phyloP scores from a whole-genome alignment of 352 stramenopile genomes.

The Phytophthora pistaciae region DNA sequence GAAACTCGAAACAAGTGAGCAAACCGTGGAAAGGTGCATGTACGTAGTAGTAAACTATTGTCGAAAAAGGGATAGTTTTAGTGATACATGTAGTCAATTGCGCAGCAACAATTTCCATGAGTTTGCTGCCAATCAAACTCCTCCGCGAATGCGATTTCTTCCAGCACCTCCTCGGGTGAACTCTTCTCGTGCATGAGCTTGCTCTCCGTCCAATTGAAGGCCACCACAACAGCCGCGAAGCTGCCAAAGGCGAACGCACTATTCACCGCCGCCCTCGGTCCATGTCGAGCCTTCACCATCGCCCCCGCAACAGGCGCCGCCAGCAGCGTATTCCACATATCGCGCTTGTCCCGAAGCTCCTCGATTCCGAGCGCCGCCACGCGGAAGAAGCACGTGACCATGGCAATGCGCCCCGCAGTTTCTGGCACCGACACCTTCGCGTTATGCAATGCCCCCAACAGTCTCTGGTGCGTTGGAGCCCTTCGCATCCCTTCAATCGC shows the following conservation, averaged over 20 bases:
- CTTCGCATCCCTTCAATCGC: slow-evolving; percentile 38
- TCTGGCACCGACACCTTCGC: slow-evolving; percentile 42
- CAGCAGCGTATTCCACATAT: slow-evolving; percentile 52
- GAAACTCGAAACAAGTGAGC: too few relatives aligned
- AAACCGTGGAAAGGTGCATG: too few relatives aligned
- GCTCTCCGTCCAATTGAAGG: slow-evolving; percentile 38
- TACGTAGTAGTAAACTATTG: too few relatives aligned
- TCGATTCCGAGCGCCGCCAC: slow-evolving; percentile 35
- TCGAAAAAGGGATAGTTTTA: too few relatives aligned
- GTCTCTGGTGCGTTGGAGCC: slow-evolving; percentile 38
- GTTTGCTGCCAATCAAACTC: slow-evolving; percentile 33
- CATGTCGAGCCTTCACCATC: slow-evolving; percentile 37
- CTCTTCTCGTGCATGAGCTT: slow-evolving; percentile 40
- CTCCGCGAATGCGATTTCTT: slow-evolving; percentile 57
- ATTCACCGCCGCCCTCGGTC: slow-evolving; percentile 35
- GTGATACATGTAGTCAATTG: too few relatives aligned
- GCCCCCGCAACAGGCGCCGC: slow-evolving; percentile 41
- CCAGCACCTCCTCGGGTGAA: slow-evolving; percentile 43
- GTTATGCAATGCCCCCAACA: slow-evolving; percentile 44
- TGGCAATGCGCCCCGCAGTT: slow-evolving; percentile 49
- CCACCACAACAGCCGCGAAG: slow-evolving; percentile 51
- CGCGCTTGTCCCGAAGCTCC: slow-evolving; percentile 28
- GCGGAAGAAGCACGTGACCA: slow-evolving; percentile 51
- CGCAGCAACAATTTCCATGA: too few relatives aligned
- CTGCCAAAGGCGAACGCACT: slow-evolving; percentile 46